phyloP scores from a whole-genome alignment of 805 yeast species.

The Komagataella kurtzmanii region DNA sequence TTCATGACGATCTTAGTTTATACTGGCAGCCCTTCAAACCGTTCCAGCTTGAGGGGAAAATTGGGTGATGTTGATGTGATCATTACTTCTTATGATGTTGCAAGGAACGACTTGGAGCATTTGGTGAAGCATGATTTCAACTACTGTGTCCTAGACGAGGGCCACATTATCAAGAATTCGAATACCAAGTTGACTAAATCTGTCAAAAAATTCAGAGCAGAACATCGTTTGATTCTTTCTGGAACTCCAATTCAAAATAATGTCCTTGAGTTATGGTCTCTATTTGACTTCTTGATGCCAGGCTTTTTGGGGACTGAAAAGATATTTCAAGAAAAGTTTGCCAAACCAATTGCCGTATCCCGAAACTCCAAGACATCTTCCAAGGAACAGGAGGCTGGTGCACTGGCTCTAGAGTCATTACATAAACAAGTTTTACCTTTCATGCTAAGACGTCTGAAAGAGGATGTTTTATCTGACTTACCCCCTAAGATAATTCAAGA shows the following conservation, averaged over 20 bases:
- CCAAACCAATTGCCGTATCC: slow-evolving; percentile 95
- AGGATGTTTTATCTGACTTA: slow-evolving; percentile 87
- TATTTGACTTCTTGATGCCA: slow-evolving; percentile 97
- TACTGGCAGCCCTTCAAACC: slow-evolving; percentile 80
- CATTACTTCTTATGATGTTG: slow-evolving; percentile 92
- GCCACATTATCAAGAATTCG: slow-evolving; percentile 92
- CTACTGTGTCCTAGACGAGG: slow-evolving; percentile 94
- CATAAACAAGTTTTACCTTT: slow-evolving; percentile 96
- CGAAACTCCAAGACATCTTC: slow-evolving; percentile 79
- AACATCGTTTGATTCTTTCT: slow-evolving; percentile 80
- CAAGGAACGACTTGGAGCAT: slow-evolving; percentile 74
- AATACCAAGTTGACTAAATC: slow-evolving; percentile 79
- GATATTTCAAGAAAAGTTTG: slow-evolving; percentile 84
- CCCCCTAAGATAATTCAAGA: slow-evolving; percentile 99
- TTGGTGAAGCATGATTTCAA: slow-evolving; percentile 58
- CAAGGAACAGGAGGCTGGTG: slow-evolving; percentile 94
- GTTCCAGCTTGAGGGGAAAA: slow-evolving; percentile 40
- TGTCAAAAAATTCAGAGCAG: slow-evolving; percentile 71
- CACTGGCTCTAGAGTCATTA: slow-evolving; percentile 85
- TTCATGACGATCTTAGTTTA: slow-evolving; percentile 71
- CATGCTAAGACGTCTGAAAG: slow-evolving; percentile 89
- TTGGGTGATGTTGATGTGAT: slow-evolving; percentile 63
- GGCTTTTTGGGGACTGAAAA: slow-evolving; percentile 95
- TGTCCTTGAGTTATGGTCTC: slow-evolving; percentile 92
- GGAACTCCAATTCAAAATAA: slow-evolving; percentile 99